These are phyloP conservation scores for Camelina hispida DNA, from an alignment of 345 rosid species.

Conservation along the genomic window DNA sequence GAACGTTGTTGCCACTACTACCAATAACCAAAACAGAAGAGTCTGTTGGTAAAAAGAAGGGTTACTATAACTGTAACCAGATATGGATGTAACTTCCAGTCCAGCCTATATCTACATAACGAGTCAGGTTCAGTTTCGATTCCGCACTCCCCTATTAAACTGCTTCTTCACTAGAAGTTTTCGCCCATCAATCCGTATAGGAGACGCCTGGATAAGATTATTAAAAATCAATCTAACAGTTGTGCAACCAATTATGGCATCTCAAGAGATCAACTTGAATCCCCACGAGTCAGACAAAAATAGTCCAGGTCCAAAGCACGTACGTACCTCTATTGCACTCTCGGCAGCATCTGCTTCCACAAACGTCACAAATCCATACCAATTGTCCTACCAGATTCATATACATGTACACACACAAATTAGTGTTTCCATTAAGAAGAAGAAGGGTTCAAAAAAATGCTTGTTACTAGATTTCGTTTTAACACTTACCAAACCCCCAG, in stretches of 20 bases:
- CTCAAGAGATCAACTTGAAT: not conserved
- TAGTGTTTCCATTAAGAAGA: not conserved
- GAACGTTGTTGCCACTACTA: not conserved
- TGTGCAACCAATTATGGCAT: not conserved
- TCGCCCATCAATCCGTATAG: conserved; percentile 56
- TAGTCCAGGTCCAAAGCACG: not conserved
- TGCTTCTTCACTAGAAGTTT: conserved; percentile 60
- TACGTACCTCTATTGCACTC: conserved; percentile 69
- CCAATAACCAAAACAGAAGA: not conserved
- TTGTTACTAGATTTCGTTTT: not conserved
- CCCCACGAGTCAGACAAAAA: not conserved
- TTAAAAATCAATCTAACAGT: too few relatives aligned
- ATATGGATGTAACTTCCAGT: not conserved
- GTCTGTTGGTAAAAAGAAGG: not conserved
- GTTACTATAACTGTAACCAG: not conserved
- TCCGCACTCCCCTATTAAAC: not conserved
- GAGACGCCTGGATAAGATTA: conserved; percentile 67
- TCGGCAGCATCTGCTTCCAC: conserved; percentile 66
- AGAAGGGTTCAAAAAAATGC: not conserved
- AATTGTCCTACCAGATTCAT: conserved; percentile 52
- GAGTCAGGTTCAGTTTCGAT: not conserved
- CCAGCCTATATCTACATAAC: not conserved
- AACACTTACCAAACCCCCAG: conserved; percentile 48
- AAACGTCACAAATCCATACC: conserved; percentile 81
- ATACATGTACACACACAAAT: conserved; percentile 11